Conservation (phyloP, 148 eudicot species). For the Hydrangea macrophylla region DNA sequence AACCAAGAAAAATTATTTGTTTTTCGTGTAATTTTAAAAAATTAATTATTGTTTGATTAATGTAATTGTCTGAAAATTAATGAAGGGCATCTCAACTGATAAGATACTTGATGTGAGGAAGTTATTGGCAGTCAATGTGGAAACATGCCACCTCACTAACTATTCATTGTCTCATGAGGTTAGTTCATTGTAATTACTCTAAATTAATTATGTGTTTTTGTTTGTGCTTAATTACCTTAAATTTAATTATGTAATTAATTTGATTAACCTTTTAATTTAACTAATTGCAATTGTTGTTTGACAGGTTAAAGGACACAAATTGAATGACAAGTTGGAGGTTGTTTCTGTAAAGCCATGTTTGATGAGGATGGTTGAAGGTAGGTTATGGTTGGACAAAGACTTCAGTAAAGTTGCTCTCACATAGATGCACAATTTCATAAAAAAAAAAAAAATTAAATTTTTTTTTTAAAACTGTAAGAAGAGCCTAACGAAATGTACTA, state of each 20-base stretch:
- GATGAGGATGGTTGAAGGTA: conserved; percentile 95
- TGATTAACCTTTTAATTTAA: neutral
- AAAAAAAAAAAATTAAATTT: no score
- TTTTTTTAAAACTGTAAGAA: no score
- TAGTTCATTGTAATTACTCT: neutral
- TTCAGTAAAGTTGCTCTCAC: neutral
- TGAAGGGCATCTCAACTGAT: conserved; percentile 91
- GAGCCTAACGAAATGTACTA: no score
- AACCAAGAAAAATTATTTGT: neutral
- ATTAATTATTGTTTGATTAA: neutral
- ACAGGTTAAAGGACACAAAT: conserved; percentile 75
- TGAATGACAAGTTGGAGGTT: conserved; percentile 74
- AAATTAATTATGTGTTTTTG: neutral
- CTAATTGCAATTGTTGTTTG: neutral
- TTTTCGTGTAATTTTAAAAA: neutral
- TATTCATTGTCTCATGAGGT: conserved; percentile 93
- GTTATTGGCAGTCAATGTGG: conserved; percentile 70
- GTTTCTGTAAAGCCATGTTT: conserved; percentile 74
- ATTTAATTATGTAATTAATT: neutral
- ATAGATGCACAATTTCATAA: no score
- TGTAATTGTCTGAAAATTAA: conserved; percentile 8
- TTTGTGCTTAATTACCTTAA: neutral
- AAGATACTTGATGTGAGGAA: conserved; percentile 84
- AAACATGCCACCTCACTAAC: conserved; percentile 88
- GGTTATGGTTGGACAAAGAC: conserved; percentile 22